Base-by-base conservation (phyloP, 1,139 yeast species). In the Debaryomycetaceae sp. region DNA sequence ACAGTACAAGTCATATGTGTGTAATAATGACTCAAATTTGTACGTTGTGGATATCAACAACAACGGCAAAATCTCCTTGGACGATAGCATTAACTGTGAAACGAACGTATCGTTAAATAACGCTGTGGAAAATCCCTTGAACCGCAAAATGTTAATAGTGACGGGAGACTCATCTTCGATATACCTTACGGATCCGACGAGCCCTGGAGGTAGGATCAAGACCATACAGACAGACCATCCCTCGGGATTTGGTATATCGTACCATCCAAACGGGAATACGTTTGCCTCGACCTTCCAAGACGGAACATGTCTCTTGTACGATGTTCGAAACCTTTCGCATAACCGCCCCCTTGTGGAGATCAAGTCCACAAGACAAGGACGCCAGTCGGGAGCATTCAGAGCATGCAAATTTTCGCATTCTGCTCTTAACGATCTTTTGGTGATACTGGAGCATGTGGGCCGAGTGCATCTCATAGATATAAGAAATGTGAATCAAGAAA, bases 231-330 rank as follows among this genome's bases (percentile, higher is more conserved):
- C 91, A 0, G 62, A 68, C 8, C 83, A 85, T 41, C 95, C 86
- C 49, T 78, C 84, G 40, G 97, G 96, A 4, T 87, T 89, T 56
- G 88, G 95, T 3, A 79, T 87, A 1, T 78, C 85, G n/a, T 88
- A 82, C 62, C 82, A 84, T 47, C 75, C 83, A 15, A 79, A 84
- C 38, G 95, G 92, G 15, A 53, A 75, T 43, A 73, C 81, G 50
- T 85, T 89, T 59, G 83, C 95, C 2, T 79, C 87, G 0, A 82
- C 91, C 17, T 88, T 87, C 58, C 96, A 89, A 61, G 89, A 86
- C 55, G 97, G 98, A 6, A 67, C 79, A 28, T 83, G 94, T 46
- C 67, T 82, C 46, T 63, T 89, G 16, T 89, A 82, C 58, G 98
- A 89, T 59, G 59, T 86, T 16, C 67, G 98, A 48, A 83, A 83